Evolutionary conservation across 495 filamentous ascomycete genomes (phyloP).

Genomic region (Talaromyces wortmannii): DNA sequence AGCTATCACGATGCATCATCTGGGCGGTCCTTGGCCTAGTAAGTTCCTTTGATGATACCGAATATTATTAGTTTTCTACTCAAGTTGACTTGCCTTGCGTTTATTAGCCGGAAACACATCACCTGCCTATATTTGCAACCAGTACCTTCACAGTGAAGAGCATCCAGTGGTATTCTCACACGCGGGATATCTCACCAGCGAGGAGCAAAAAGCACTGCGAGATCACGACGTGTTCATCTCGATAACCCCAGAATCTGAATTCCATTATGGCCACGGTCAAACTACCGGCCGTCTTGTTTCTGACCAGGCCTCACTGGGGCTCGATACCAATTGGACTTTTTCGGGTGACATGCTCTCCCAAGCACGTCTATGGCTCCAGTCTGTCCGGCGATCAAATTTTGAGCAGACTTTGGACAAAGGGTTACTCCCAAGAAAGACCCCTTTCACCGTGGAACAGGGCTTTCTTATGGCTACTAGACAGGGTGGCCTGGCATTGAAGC

Average conservation of each 20-base stretch:
- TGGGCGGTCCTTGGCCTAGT: conserved; percentile 19
- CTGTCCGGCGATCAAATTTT: conserved; percentile 19
- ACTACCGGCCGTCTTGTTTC: conserved; percentile 22
- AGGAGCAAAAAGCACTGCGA: conserved; percentile 22
- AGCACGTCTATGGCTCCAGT: conserved; percentile 33
- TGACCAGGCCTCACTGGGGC: conserved; percentile 34
- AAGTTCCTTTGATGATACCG: conserved; percentile 4
- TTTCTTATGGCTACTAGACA: conserved; percentile 42
- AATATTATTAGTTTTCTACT: neutral
- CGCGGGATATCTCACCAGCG: conserved; percentile 17
- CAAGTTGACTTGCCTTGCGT: neutral
- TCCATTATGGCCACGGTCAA: conserved; percentile 36
- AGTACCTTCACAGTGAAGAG: conserved; percentile 21
- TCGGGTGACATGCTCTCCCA: conserved; percentile 35
- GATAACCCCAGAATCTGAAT: conserved; percentile 39
- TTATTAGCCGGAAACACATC: conserved; percentile 8
- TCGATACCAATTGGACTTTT: conserved; percentile 41
- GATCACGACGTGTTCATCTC: conserved; percentile 29
- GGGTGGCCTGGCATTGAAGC: conserved; percentile 35
- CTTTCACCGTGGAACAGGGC: conserved; percentile 39
- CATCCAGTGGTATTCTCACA: conserved; percentile 37
- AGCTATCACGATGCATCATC: conserved; percentile 18
- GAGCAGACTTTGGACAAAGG: conserved; percentile 26
- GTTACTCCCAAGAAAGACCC: conserved; percentile 22
- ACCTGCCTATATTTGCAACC: conserved; percentile 20